Evolutionary conservation across 78 protist species (phyloP).

Genomic region (Chrysochromulina parva): DNA sequence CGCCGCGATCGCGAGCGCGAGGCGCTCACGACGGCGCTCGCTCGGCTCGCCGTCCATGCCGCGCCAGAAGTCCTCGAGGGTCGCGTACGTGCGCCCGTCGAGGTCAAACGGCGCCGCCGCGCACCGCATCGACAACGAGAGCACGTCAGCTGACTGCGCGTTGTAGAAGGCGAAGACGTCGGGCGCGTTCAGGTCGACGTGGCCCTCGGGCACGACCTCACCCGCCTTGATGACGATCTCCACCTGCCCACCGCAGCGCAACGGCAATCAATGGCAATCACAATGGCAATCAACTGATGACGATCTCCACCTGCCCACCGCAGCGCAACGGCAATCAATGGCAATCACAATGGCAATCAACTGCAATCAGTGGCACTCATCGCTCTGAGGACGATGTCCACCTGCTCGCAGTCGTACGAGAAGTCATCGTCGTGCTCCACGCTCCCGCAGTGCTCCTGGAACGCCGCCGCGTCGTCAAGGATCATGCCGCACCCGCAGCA

Average conservation of each 20-base stretch:
- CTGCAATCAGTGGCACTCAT: no score
- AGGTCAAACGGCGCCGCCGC: background rate
- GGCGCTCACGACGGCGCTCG: background rate
- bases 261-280: no score
- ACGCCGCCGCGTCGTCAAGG: background rate
- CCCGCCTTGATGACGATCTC: background rate
- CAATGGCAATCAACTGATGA: no score
- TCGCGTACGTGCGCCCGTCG: background rate
- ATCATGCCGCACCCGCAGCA: background rate
- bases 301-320: no score
- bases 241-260: no score
- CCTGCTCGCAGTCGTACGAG: conserved; percentile 2
- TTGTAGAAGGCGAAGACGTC: background rate
- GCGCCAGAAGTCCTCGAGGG: background rate
- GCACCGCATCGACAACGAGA: background rate
- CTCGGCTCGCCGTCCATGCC: background rate
- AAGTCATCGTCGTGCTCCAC: conserved; percentile 3
- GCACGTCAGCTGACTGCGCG: background rate
- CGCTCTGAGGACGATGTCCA: no score
- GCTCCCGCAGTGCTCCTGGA: background rate
- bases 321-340: no score
- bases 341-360: no score
- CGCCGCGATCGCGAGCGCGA: background rate
- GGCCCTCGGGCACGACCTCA: background rate
- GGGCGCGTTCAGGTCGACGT: background rate